Evolutionary conservation across 495 filamentous ascomycete genomes (phyloP).

Genomic region (Aspergillus coremiiformis): DNA sequence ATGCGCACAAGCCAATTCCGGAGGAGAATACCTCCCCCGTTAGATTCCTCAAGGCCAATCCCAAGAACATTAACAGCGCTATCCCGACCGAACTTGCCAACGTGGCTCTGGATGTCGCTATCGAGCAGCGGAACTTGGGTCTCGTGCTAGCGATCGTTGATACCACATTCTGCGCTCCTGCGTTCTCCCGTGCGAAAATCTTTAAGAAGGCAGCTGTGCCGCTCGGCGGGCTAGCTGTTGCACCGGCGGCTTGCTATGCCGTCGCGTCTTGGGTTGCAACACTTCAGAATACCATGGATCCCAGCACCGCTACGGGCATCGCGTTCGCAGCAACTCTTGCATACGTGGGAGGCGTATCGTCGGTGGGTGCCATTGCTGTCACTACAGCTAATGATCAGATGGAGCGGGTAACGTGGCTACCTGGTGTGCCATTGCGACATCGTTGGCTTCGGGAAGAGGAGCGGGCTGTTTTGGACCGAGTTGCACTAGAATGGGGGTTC

Average conservation of each 20-base stretch:
- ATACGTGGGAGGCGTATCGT: conserved; percentile 70
- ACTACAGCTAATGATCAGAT: conserved; percentile 90
- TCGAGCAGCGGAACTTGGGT: conserved; percentile 64
- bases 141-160: conserved; percentile 76
- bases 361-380: conserved; percentile 73
- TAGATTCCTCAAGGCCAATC: conserved; percentile 54
- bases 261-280: conserved; percentile 47
- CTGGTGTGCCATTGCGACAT: conserved; percentile 68
- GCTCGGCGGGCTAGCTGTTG: conserved; percentile 43
- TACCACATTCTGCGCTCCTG: conserved; percentile 62
- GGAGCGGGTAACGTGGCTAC: conserved; percentile 81
- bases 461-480: conserved; percentile 75
- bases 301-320: conserved; percentile 61
- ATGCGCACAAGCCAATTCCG: conserved; percentile 74
- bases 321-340: conserved; percentile 72
- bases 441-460: conserved; percentile 94
- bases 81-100: conserved; percentile 60
- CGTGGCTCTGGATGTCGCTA: conserved; percentile 66
- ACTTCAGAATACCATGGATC: conserved; percentile 67
- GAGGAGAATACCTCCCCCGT: conserved; percentile 50
- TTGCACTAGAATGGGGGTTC: conserved; percentile 87
- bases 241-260: conserved; percentile 64
- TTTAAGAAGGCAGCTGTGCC: conserved; percentile 46
- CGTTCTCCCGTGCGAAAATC: conserved; percentile 62
- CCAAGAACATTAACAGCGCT: conserved; percentile 60